phyloP scores from a whole-genome alignment of 495 filamentous ascomycete species.

The Lasiosphaeria hispida region DNA sequence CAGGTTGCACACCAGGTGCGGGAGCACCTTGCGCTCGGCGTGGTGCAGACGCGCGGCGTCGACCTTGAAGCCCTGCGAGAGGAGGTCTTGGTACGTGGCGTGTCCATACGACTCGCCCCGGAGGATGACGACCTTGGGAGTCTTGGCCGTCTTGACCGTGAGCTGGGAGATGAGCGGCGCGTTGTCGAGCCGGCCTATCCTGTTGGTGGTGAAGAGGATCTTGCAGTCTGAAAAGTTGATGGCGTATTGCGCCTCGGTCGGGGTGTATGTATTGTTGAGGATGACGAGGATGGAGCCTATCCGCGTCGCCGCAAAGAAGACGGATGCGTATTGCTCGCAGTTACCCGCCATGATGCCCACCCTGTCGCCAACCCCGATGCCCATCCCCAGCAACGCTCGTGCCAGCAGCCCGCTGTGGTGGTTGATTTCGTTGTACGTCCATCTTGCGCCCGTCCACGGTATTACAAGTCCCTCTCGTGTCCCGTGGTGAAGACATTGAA shows the following conservation, averaged over 20 bases:
- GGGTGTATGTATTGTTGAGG: slow-evolving; percentile 70
- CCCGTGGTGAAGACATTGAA: slow-evolving; percentile 60
- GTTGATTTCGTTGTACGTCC: slow-evolving; percentile 64
- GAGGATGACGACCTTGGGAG: slow-evolving; percentile 53
- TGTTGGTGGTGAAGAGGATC: slow-evolving; percentile 62
- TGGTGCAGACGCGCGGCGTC: slow-evolving; percentile 32
- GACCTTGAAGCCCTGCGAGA: slow-evolving; percentile 44
- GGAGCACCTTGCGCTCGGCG: slow-evolving; percentile 46
- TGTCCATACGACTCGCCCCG: slow-evolving; percentile 50
- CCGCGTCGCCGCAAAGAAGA: slow-evolving; percentile 65
- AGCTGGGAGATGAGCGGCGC: slow-evolving; percentile 52
- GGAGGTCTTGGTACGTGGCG: slow-evolving; percentile 51
- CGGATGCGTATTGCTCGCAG: slow-evolving; percentile 65
- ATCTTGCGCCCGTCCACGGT: slow-evolving; percentile 63
- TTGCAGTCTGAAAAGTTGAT: slow-evolving; percentile 64
- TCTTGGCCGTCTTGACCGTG: slow-evolving; percentile 32
- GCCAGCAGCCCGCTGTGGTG: slow-evolving; percentile 59
- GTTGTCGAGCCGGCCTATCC: slow-evolving; percentile 57
- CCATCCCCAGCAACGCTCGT: slow-evolving; percentile 55
- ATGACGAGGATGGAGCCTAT: slow-evolving; percentile 69
- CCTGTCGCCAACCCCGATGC: slow-evolving; percentile 61
- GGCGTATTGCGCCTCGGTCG: slow-evolving; percentile 59
- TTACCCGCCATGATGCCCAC: slow-evolving; percentile 71
- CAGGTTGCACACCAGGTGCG: slow-evolving; percentile 64
- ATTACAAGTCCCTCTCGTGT: slow-evolving; percentile 61